Evolutionary conservation across 768 basidiomycete species (phyloP).

Genomic region (Asterophora parasitica): DNA sequence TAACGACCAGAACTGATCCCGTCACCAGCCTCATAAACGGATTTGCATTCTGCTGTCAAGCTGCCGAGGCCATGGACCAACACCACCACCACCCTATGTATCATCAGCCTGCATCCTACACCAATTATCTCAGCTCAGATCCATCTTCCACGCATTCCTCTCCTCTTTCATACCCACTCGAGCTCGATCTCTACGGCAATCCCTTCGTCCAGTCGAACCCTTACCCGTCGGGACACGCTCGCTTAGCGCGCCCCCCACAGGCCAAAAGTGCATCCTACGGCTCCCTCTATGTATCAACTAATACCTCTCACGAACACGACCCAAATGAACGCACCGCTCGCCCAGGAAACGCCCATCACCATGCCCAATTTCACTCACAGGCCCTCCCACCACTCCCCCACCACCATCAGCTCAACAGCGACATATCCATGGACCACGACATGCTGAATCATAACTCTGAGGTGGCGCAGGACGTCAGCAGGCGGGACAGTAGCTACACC

Average conservation of each 20-base stretch:
- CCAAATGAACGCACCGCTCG: constrained; percentile 46
- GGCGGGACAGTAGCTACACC: constrained; percentile 13
- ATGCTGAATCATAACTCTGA: constrained; percentile 1
- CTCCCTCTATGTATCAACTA: constrained; percentile 35
- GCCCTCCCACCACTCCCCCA: constrained; percentile 15
- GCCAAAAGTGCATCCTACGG: constrained; percentile 17
- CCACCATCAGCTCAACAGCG: constrained; percentile 4
- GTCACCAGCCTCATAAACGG: constrained; percentile 7
- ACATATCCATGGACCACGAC: constrained; percentile 10
- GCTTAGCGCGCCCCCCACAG: constrained; percentile 16
- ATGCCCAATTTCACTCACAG: constrained; percentile 37
- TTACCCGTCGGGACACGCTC: constrained; percentile 19
- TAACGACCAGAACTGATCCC: constrained; percentile 7
- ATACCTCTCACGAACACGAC: constrained; percentile 34
- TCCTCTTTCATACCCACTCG: constrained; percentile 16
- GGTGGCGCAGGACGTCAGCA: constrained; percentile 4
- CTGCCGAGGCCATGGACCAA: constrained; percentile 14
- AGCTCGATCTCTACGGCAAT: constrained; percentile 17
- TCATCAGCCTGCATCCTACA: constrained; percentile 20
- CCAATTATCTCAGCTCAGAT: constrained; percentile 25
- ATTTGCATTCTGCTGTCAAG: background rate
- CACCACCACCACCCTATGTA: constrained; percentile 13
- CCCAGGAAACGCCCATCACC: constrained; percentile 43
- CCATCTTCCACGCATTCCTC: constrained; percentile 29
- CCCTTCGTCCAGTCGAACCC: constrained; percentile 15